These are phyloP conservation scores for Lignosus rhinocerotis DNA, from an alignment of 1,284 basidiomycete genomes.

Conservation along the genomic window DNA sequence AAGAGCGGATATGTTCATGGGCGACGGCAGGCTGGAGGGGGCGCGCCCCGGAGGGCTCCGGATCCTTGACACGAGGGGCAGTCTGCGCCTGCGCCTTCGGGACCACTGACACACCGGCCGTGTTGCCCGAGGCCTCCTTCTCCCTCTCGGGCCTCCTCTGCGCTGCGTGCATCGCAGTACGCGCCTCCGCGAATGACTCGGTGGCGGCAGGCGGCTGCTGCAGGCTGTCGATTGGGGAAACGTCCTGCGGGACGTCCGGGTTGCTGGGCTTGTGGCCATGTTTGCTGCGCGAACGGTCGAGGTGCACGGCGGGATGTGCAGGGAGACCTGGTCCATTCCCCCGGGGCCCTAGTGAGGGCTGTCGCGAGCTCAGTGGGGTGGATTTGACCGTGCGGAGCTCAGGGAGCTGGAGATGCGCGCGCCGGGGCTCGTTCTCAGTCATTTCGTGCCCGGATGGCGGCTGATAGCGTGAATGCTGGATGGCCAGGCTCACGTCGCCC, in stretches of 20 bases:
- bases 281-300: neutral
- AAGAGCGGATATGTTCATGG: neutral
- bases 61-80: neutral
- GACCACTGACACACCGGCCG: neutral
- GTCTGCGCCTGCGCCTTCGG: neutral
- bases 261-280: constrained; percentile 5
- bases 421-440: constrained; percentile 2
- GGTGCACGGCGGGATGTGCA: neutral
- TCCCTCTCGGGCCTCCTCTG: neutral
- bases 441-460: neutral
- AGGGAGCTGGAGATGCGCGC: neutral
- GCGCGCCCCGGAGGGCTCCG: too few species aligned
- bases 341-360: neutral
- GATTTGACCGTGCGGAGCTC: constrained; percentile 10
- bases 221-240: constrained; percentile 10
- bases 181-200: too few species aligned
- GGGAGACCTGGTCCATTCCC: neutral
- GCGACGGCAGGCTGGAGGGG: neutral
- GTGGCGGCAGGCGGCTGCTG: constrained; percentile 1
- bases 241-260: constrained; percentile 18
- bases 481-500: constrained; percentile 2
- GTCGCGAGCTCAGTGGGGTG: constrained; percentile 8
- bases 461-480: constrained; percentile 6
- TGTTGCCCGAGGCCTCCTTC: constrained; percentile 1
- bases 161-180: neutral